Conservation (phyloP, 805 yeast species). For the Tetrapisispora nanseiensis region DNA sequence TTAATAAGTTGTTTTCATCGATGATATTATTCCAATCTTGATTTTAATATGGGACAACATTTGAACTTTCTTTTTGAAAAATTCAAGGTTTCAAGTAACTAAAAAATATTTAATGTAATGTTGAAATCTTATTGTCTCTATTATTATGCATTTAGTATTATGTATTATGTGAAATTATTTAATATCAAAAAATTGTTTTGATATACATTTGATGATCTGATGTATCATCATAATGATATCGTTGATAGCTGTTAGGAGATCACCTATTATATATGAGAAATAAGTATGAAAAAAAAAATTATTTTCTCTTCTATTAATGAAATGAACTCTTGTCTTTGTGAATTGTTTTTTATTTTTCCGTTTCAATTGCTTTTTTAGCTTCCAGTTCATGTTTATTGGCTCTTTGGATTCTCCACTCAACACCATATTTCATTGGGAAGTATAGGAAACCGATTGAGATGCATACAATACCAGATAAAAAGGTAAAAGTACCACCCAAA, state of each 20-base stretch:
- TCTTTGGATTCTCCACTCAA: constrained; percentile 28
- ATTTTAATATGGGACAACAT: no score
- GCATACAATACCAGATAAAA: constrained; percentile 45
- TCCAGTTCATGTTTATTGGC: constrained; percentile 13
- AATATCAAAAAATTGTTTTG: no score
- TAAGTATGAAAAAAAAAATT: neutral
- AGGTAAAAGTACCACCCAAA: constrained; percentile 66
- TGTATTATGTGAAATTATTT: no score
- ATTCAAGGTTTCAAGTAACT: neutral
- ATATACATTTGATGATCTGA: no score
- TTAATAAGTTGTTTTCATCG: no score
- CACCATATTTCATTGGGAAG: constrained; percentile 31
- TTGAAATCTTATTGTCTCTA: neutral
- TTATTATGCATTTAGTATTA: constrained; percentile 1
- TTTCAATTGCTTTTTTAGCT: constrained; percentile 1
- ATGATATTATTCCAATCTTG: no score
- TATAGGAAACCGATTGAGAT: constrained; percentile 21
- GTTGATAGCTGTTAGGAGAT: no score
- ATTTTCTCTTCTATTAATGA: no score
- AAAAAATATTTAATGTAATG: no score
- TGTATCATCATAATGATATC: no score
- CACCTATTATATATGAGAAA: neutral
- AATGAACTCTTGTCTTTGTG: no score
- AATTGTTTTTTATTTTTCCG: neutral
- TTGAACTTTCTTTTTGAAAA: neutral